phyloP scores from a whole-genome alignment of 208 protist species.

The Angomonas deanei region DNA sequence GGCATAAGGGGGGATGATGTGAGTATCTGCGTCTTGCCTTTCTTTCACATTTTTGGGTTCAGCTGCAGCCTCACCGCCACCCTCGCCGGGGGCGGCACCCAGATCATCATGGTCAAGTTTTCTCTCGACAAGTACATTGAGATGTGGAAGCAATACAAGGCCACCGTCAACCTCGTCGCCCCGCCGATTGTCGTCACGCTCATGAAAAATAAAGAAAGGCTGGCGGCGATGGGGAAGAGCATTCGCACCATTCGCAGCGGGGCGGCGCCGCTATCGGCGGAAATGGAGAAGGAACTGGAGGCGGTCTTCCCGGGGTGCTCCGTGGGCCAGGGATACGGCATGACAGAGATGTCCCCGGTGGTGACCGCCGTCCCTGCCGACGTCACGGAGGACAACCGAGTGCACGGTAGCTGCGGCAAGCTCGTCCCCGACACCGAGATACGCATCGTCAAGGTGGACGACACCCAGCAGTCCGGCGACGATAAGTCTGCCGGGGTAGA shows the following conservation, averaged over 20 bases:
- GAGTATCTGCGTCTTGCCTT: background rate
- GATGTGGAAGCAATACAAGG: conserved; percentile 38
- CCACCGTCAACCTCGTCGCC: conserved; percentile 49
- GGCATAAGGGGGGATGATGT: background rate
- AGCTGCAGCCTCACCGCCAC: conserved; percentile 27
- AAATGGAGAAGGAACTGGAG: conserved; percentile 18
- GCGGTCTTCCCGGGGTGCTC: background rate
- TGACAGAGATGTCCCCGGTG: conserved; percentile 74
- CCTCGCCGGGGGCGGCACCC: conserved; percentile 17
- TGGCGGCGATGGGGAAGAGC: conserved; percentile 36
- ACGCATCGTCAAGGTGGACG: conserved; percentile 19
- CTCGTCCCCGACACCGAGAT: conserved; percentile 9
- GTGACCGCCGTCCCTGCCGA: conserved; percentile 10
- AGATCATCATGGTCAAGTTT: conserved; percentile 59
- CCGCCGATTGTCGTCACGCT: conserved; percentile 75
- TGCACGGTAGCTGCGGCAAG: conserved; percentile 6
- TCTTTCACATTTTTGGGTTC: conserved; percentile 83
- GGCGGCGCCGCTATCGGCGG: conserved; percentile 52
- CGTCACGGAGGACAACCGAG: background rate
- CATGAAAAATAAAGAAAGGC: conserved; percentile 47
- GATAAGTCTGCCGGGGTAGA: conserved; percentile 27
- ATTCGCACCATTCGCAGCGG: conserved; percentile 26
- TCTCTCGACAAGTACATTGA: conserved; percentile 33
- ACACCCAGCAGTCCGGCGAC: conserved; percentile 26
- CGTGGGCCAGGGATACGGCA: conserved; percentile 67